Conservation (phyloP, 306 rosid genomes). For the Cicer yamashitae region DNA sequence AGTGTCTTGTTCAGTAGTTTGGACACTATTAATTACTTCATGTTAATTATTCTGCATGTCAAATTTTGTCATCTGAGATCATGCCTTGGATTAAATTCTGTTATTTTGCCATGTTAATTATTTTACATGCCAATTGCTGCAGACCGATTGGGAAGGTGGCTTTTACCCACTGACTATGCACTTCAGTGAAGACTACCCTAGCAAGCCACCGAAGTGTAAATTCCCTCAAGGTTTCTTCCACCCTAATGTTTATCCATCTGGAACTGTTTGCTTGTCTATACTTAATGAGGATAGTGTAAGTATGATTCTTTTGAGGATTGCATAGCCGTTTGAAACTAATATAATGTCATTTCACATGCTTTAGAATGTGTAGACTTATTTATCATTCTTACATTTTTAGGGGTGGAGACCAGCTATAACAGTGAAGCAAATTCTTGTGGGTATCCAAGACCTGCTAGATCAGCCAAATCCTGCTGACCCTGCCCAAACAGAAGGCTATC, state of each 20-base stretch:
- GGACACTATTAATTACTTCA: not conserved
- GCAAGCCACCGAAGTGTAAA: slow-evolving; percentile 97
- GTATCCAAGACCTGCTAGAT: slow-evolving; percentile 92
- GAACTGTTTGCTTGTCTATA: slow-evolving; percentile 95
- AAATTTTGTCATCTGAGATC: not conserved
- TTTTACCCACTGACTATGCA: slow-evolving; percentile 85
- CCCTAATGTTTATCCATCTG: slow-evolving; percentile 98
- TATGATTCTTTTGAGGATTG: slow-evolving; percentile 35
- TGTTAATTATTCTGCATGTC: slow-evolving; percentile 13
- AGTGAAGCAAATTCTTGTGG: slow-evolving; percentile 94
- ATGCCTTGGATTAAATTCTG: slow-evolving; percentile 1
- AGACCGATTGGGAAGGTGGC: slow-evolving; percentile 99
- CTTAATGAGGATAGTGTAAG: slow-evolving; percentile 96
- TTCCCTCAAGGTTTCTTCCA: slow-evolving; percentile 94
- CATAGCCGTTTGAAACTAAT: not conserved
- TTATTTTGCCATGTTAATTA: slow-evolving; percentile 22
- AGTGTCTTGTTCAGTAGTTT: not conserved
- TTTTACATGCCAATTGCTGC: slow-evolving; percentile 47
- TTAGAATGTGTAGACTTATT: not conserved
- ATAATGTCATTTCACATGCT: not conserved
- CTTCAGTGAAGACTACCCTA: slow-evolving; percentile 99
- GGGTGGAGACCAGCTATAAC: slow-evolving; percentile 99
- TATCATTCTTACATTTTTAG: slow-evolving; percentile 48
- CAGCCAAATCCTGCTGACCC: slow-evolving; percentile 97
- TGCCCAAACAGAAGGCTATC: slow-evolving; percentile 99